Evolutionary conservation across 1,139 yeast genomes (phyloP), one percentile per base, ranked within the genome.

Genomic region (Kodamaea arcana): DNA sequence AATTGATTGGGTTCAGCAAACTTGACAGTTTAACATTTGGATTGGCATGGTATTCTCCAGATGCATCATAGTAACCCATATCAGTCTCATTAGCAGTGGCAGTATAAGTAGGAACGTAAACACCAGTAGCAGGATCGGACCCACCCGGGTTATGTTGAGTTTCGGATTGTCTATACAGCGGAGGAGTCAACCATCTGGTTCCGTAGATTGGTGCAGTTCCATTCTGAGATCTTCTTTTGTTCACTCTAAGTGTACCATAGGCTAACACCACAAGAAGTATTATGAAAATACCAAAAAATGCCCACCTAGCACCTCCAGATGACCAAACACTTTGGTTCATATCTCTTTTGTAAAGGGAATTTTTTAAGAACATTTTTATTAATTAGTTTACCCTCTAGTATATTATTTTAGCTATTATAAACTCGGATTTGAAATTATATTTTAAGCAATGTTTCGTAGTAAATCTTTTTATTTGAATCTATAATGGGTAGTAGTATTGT

Each of bases 141-240:
- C 56, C 52, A 0, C 71, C 69, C 36, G 65, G 71, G 32, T 69
- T 68, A 47, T 80, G 77, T 39, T 78, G 81, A 37, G 66, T 68
- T 48, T 84, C 87, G 3, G 92, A 75, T 50, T 83, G 92, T 41
- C 71, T 60, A 54, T 88, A 87, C n/a, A 83, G 70, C 0, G 96
- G 95, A 3, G 96, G 96, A 0, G 94, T 82, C 71, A 88, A 75
- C 94, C 96, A 88, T 8, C 86, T 77, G 1, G 97, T 87, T 7
- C 94, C 94, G 40, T 79, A 71, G 3, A 87, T 67, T 0, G 97
- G 96, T 21, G 69, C 70, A 27, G 68, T 65, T 4, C 97, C 97
- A 27, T 63, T 58, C 24, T 56, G 65, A 2, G 75, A 65, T 51
- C 96, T 69, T 39, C 71, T 68, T 34, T 70, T 72, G 47, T 87